A percentile compares a stretch with the other conserved stretches of the same genome.
phyloP scores from a whole-genome alignment of 371 early-diverging fungal species.

The Globomyces sp. region DNA sequence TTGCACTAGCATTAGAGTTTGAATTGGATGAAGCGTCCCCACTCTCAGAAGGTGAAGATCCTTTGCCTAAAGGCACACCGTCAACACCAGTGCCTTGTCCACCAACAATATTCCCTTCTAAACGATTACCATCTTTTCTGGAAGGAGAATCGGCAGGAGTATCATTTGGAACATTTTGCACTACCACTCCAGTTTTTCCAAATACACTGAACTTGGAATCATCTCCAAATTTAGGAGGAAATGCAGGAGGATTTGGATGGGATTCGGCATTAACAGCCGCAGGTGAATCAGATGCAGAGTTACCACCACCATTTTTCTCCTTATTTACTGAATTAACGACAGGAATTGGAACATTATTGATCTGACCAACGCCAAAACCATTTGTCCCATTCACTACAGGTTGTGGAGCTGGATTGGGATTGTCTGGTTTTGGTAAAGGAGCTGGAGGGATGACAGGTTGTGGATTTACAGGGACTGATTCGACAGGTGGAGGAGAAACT shows the following conservation, averaged over 20 bases:
- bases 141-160: not conserved
- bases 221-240: too few relatives aligned
- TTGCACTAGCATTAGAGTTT: too few relatives aligned
- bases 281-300: too few relatives aligned
- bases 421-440: not conserved
- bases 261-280: too few relatives aligned
- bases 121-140: not conserved
- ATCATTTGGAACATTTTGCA: not conserved
- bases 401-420: not conserved
- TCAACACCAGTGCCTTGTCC: slow-evolving; percentile 1
- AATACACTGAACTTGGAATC: not conserved
- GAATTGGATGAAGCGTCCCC: not conserved
- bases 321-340: not conserved
- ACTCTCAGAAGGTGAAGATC: not conserved
- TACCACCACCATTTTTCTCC: too few relatives aligned
- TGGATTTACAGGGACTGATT: not conserved
- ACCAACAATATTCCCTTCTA: not conserved
- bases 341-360: not conserved
- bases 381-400: too few relatives aligned
- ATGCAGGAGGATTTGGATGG: too few relatives aligned
- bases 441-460: slow-evolving; percentile 2
- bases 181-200: slow-evolving; percentile 1
- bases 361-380: too few relatives aligned
- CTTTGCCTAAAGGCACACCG: not conserved
- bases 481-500: not conserved